Evolutionary conservation across 768 basidiomycete species (phyloP), one percentile per base, ranked within the genome.

Genomic region (Artomyces pyxidatus): DNA sequence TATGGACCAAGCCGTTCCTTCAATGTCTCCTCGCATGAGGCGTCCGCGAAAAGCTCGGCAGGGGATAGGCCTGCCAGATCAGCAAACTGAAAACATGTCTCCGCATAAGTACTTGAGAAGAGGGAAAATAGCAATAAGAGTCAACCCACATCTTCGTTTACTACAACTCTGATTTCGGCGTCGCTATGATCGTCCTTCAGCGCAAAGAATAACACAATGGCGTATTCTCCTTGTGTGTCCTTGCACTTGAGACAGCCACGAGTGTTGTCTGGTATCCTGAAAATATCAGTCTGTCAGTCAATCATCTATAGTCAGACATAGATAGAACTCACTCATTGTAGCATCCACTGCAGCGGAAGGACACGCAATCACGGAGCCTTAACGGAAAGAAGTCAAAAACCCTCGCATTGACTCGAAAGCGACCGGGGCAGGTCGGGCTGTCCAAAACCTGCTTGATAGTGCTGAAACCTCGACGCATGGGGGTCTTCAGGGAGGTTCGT

Each of bases 311-410:
- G n/a, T n/a, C n/a, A n/a, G n/a, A n/a, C n/a, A n/a, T n/a, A n/a
- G n/a, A n/a, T n/a, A n/a, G n/a, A n/a, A n/a, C n/a, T n/a, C n/a
- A n/a, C n/a, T n/a, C n/a, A 14, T 30, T 25, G 23, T 32, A 47
- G 41, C 54, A 56, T 12, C 29, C 23, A 21, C 30, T 48, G 38
- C 55, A 56, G n/a, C 42, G 14, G 17, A 12, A 17, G 32, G 17
- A 14, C 14, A 35, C 28, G 10, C 45, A 41, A 22, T 54, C 49
- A 6, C 45, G 21, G 40, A 56, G 47, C 3, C 37, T 14, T 22
- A 56, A 27, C 3, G 56, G 56, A 17, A 39, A 47, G 5, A 47
- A 55, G 28, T 47, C 56, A 11, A 57, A 39, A 17, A 55, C 53
- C 11, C 45, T 49, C 11, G 56, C 56, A 16, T 53, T 46, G 14